These are phyloP conservation scores for Acrodontium crateriforme DNA, from an alignment of 2,329 filamentous ascomycete genomes.

Conservation along the genomic window DNA sequence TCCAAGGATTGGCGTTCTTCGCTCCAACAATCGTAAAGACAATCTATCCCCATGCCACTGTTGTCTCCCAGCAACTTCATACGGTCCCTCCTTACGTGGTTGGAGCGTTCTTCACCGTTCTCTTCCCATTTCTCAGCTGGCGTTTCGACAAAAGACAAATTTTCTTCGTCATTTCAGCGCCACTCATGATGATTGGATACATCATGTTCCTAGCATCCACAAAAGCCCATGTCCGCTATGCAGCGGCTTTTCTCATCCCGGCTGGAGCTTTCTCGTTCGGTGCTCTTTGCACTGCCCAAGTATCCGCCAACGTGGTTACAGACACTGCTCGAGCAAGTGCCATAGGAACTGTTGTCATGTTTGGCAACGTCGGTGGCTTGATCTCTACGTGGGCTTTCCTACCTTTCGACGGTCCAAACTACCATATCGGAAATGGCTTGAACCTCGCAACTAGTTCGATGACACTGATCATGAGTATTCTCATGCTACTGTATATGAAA, in stretches of 20 bases:
- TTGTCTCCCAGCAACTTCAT: constrained; percentile 52
- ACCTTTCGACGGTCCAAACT: constrained; percentile 49
- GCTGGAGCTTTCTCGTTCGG: constrained; percentile 50
- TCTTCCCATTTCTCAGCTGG: constrained; percentile 49
- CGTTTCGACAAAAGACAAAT: constrained; percentile 45
- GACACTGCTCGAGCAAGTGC: constrained; percentile 55
- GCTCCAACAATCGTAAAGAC: constrained; percentile 54
- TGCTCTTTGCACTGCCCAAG: constrained; percentile 52
- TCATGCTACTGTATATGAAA: constrained; percentile 46
- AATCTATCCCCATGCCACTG: constrained; percentile 46
- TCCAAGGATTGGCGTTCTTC: constrained; percentile 58
- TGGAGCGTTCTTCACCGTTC: constrained; percentile 51
- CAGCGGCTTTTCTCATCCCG: constrained; percentile 56
- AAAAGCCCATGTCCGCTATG: constrained; percentile 45
- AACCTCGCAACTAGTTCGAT: constrained; percentile 50
- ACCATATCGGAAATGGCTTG: constrained; percentile 56
- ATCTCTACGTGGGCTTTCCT: constrained; percentile 27
- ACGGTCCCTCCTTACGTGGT: constrained; percentile 59
- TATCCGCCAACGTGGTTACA: constrained; percentile 55
- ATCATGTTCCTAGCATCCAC: constrained; percentile 52
- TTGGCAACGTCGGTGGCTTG: constrained; percentile 53
- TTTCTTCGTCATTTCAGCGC: constrained; percentile 46
- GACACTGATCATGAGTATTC: constrained; percentile 38
- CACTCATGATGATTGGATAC: constrained; percentile 55
- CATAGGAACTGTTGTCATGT: constrained; percentile 56